These are phyloP conservation scores for Fusarium irregulare DNA, from an alignment of 2,329 filamentous ascomycete genomes.

Conservation along the genomic window DNA sequence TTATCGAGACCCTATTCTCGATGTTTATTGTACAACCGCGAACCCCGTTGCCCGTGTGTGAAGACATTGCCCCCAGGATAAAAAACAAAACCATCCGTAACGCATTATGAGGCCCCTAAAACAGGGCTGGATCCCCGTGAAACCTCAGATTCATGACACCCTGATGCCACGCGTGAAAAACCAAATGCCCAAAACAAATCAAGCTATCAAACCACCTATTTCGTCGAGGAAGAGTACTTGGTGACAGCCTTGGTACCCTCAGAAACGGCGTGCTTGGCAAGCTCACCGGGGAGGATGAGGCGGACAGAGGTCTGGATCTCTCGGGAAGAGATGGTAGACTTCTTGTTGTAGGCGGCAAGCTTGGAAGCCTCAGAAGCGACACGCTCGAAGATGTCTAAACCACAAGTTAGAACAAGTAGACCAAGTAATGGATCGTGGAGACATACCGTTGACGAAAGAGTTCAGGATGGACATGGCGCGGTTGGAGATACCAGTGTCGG, in stretches of 20 bases:
- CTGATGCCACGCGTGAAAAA: conserved; percentile 65
- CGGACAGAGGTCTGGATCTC: conserved; percentile 99
- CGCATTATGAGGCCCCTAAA: conserved; percentile 73
- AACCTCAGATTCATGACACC: conserved; percentile 68
- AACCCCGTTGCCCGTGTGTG: conserved; percentile 75
- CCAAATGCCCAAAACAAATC: conserved; percentile 69
- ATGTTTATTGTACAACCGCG: conserved; percentile 78
- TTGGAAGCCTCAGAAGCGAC: conserved; percentile 99
- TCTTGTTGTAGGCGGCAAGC: conserved; percentile 99
- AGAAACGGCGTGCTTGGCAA: conserved; percentile 99
- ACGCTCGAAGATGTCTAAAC: conserved; percentile 95
- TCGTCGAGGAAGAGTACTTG: conserved; percentile 99
- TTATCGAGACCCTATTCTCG: conserved; percentile 70
- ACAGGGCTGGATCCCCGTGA: conserved; percentile 52
- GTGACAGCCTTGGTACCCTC: conserved; percentile 99
- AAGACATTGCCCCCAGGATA: conserved; percentile 76
- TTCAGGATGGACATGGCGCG: conserved; percentile 99
- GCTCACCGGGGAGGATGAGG: conserved; percentile 96
- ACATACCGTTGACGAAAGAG: conserved; percentile 97
- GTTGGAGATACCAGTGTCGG: conserved; percentile 99
- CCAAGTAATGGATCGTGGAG: neutral
- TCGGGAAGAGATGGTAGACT: conserved; percentile 98
- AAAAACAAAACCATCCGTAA: conserved; percentile 77
- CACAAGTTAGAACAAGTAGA: conserved; percentile 3
- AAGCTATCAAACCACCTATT: conserved; percentile 77